Base-by-base conservation (phyloP, 2,329 filamentous ascomycete genomes). In the Exophiala mesophila region DNA sequence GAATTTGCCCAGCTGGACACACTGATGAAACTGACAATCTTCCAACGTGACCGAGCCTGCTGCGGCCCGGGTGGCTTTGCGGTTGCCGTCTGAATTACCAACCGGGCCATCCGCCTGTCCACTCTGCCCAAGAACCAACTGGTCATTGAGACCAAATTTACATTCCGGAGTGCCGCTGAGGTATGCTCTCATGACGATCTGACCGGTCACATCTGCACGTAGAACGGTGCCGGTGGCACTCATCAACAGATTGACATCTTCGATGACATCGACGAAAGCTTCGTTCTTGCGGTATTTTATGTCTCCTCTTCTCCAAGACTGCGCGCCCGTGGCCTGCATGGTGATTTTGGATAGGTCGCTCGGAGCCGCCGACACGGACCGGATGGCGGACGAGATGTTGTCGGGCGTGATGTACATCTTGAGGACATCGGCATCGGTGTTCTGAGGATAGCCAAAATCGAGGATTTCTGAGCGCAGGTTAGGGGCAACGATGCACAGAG, bases 381-480 rank as follows among this genome's bases (percentile, higher is more conserved):
- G 39, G 44, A 71, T 69, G 23, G 66, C 88, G 21, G 88, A 94
- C 67, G 96, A 96, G 68, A 98, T 90, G 45, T 92, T 92, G 70
- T 98, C 92, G 24, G 92, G 98, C 31, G 94, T 98, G 61, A 98
- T 98, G 74, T 98, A 98, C 90, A 97, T 97, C 70, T 98, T 98
- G 57, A 98, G 74, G 12, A 92, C 97, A 65, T 98, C 92, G 40
- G 90, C 95, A 69, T 98, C 92, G 50, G 92, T 98, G 65, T 97
- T 97, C 65, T 98, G 92, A 23, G 92, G 92, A 64, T 98, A 98
- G 50, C 92, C 92, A 67, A 98, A 98, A 68, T 98, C 92, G 63
- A 98, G 81, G 60, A 98, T 96, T 70, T 98, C 92, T 92, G 39
- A 18, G 36, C 15, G 45, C 17, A 44, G 13, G 15, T 24, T 39